phyloP scores from a whole-genome alignment of 805 yeast species.

The Lachancea waltii region DNA sequence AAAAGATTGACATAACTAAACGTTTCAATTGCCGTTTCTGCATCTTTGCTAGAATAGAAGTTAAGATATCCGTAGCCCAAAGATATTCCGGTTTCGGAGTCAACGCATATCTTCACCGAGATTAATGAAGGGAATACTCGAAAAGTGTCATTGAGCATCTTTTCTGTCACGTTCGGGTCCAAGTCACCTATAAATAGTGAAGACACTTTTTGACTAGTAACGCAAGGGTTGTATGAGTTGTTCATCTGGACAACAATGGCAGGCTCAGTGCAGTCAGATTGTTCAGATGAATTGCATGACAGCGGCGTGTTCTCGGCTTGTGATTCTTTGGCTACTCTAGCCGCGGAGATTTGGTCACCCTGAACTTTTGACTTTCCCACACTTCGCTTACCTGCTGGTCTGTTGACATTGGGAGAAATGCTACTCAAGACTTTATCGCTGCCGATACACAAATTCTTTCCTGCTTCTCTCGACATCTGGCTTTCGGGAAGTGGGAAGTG shows the following conservation, averaged over 20 bases:
- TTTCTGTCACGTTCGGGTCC: constrained; percentile 44
- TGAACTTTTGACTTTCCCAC: neutral
- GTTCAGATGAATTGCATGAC: constrained; percentile 1
- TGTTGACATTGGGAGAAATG: constrained; percentile 4
- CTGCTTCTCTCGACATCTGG: neutral
- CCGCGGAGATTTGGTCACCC: too few species aligned
- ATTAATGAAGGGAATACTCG: constrained; percentile 38
- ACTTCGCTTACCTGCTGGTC: neutral
- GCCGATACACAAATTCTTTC: neutral
- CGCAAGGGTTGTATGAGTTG: neutral
- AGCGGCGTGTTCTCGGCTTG: neutral
- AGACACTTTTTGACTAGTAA: constrained; percentile 11
- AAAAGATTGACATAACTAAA: constrained; percentile 43
- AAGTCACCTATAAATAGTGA: constrained; percentile 62
- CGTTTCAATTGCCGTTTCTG: constrained; percentile 48
- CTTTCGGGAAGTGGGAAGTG: too few species aligned
- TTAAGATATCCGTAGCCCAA: constrained; percentile 73
- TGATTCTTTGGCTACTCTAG: neutral
- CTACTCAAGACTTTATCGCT: constrained; percentile 2
- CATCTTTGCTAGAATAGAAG: constrained; percentile 44
- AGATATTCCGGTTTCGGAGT: constrained; percentile 47
- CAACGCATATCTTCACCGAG: constrained; percentile 56
- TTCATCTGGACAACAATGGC: constrained; percentile 1
- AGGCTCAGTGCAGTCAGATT: constrained; percentile 3
- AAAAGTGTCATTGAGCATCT: constrained; percentile 40